Conservation (phyloP, 805 yeast species). For the Lachancea sp. region DNA sequence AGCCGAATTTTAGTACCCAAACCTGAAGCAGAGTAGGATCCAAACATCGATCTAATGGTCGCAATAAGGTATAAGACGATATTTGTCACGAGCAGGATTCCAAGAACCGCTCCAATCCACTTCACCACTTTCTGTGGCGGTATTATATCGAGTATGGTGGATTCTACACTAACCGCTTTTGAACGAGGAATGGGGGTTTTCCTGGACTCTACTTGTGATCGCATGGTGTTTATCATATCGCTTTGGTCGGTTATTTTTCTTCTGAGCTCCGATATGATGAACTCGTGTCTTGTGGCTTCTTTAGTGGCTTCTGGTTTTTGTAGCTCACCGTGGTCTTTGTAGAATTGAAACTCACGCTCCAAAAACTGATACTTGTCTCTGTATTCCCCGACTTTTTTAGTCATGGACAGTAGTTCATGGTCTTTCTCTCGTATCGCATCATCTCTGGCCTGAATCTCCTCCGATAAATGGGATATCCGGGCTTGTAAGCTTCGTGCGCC, state of each 20-base stretch:
- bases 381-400: conserved; percentile 16
- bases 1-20: conserved; percentile 1
- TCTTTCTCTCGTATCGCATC: conserved; percentile 18
- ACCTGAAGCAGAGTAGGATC: neutral
- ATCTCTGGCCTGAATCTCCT: conserved; percentile 17
- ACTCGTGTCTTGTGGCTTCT: conserved; percentile 22
- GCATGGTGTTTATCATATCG: conserved; percentile 15
- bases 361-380: conserved; percentile 25
- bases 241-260: conserved; percentile 27
- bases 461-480: conserved; percentile 11
- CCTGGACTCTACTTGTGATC: conserved; percentile 4
- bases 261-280: conserved; percentile 25
- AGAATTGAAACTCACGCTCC: conserved; percentile 26
- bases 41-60: neutral
- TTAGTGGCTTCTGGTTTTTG: conserved; percentile 6
- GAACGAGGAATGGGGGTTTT: neutral
- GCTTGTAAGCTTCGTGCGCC: conserved; percentile 9
- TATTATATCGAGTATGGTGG: neutral
- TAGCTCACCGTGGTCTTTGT: conserved; percentile 19
- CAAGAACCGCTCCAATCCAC: neutral
- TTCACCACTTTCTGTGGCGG: neutral
- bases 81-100: neutral
- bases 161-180: neutral
- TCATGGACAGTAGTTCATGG: conserved; percentile 15
- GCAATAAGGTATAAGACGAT: neutral